Evolutionary conservation across 1,284 basidiomycete species (phyloP).

Genomic region (Apiotrichum brassicae): DNA sequence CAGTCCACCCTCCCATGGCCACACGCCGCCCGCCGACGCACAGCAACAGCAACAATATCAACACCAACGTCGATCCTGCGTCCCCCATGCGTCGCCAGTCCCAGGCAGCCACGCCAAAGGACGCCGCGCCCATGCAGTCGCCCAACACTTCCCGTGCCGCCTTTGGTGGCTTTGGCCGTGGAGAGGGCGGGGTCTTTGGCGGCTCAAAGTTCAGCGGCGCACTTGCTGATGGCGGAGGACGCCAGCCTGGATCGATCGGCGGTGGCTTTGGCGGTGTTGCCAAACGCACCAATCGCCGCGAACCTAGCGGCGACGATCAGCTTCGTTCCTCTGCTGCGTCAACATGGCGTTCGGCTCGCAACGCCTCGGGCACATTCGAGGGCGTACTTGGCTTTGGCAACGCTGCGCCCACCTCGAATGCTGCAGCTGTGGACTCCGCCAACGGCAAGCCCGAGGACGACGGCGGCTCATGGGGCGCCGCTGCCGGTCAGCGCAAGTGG

Average conservation of each 20-base stretch:
- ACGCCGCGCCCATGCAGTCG: constrained; percentile 12
- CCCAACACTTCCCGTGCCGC: constrained; percentile 18
- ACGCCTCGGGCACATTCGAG: constrained; percentile 42
- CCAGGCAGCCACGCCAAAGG: not conserved
- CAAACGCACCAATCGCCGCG: constrained; percentile 20
- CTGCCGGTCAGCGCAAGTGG: constrained; percentile 43
- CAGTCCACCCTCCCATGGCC: constrained; percentile 34
- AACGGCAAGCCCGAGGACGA: constrained; percentile 31
- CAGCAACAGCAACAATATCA: constrained; percentile 1
- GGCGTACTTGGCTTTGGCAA: constrained; percentile 44
- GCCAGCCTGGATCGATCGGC: constrained; percentile 34
- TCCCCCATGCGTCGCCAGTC: constrained; percentile 8
- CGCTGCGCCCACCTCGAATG: constrained; percentile 1
- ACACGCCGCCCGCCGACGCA: constrained; percentile 21
- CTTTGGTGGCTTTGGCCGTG: constrained; percentile 37
- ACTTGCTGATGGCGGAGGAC: constrained; percentile 18
- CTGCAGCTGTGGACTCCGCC: not conserved
- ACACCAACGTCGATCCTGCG: not conserved
- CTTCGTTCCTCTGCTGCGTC: constrained; percentile 20
- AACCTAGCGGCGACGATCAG: constrained; percentile 1
- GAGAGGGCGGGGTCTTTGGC: constrained; percentile 38
- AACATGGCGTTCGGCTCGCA: constrained; percentile 38
- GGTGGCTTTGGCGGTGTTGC: constrained; percentile 42
- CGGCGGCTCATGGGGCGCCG: constrained; percentile 25
- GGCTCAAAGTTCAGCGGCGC: constrained; percentile 32